Percentiles rank a stretch among this genome's conserved stretches.
Evolutionary conservation across 148 eudicot genomes (phyloP).

Genomic region (Polygonum aviculare): DNA sequence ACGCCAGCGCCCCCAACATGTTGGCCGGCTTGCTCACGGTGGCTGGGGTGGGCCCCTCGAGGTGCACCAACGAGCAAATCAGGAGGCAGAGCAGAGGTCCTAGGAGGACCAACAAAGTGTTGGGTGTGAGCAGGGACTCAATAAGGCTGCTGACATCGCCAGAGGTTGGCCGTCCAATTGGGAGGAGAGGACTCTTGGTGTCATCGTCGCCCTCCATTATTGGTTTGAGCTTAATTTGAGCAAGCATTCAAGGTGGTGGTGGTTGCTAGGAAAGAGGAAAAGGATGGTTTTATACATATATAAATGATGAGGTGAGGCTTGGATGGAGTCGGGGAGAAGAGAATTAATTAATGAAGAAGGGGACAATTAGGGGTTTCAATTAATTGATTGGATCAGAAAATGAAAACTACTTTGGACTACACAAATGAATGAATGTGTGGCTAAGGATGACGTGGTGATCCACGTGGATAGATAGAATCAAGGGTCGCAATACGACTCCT

Average conservation of each 20-base stretch:
- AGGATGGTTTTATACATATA: neutral
- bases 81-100: constrained; percentile 61
- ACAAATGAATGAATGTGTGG: neutral
- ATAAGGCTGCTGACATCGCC: neutral
- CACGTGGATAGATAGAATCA: constrained; percentile 1
- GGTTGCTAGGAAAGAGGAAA: no score
- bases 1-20: constrained; percentile 61
- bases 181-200: neutral
- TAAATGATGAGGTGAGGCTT: neutral
- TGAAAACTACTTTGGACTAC: neutral
- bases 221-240: no score
- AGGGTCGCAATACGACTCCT: no score
- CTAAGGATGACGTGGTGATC: neutral
- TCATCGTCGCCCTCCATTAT: neutral
- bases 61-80: constrained; percentile 37
- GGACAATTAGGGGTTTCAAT: neutral
- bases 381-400: neutral
- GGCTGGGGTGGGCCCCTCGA: constrained; percentile 24
- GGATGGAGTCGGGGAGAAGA: neutral
- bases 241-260: no score
- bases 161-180: neutral
- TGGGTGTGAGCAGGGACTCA: constrained; percentile 43
- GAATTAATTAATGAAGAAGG: neutral
- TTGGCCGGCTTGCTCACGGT: constrained; percentile 22
- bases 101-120: constrained; percentile 42